A percentile compares a stretch with the other conserved stretches of the same genome.
phyloP scores from a whole-genome alignment of 2,329 filamentous ascomycete species.

The Curvularia hawaiiensis region DNA sequence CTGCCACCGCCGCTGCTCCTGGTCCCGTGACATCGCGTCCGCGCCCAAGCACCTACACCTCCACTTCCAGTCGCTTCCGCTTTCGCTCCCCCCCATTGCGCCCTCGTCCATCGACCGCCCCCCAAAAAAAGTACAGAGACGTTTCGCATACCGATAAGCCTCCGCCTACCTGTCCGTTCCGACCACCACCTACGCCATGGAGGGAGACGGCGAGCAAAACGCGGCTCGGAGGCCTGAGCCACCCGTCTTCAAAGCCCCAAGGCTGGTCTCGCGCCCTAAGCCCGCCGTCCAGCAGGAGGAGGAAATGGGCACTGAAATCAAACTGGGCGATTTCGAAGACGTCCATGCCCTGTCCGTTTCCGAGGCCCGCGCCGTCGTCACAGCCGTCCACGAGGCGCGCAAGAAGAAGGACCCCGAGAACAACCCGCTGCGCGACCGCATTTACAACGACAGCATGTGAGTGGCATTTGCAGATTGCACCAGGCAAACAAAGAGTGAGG shows the following conservation, averaged over 20 bases:
- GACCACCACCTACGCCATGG: constrained; percentile 29
- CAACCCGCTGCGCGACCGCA: constrained; percentile 82
- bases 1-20: neutral
- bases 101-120: constrained; percentile 4
- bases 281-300: constrained; percentile 76
- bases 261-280: constrained; percentile 56
- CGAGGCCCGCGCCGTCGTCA: constrained; percentile 89
- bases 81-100: neutral
- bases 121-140: constrained; percentile 7
- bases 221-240: constrained; percentile 22
- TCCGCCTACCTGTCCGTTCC: neutral
- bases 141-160: neutral
- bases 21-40: neutral
- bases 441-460: constrained; percentile 57
- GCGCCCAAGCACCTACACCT: neutral
- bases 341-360: constrained; percentile 91
- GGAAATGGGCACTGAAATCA: constrained; percentile 79
- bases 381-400: constrained; percentile 82
- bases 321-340: constrained; percentile 90
- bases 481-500: constrained; percentile 6
- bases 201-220: constrained; percentile 33
- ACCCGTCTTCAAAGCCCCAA: constrained; percentile 40
- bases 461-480: constrained; percentile 17
- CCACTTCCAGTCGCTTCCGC: neutral
- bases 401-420: constrained; percentile 65